Evolutionary conservation across 2,329 filamentous ascomycete genomes (phyloP).

Genomic region (Knoxdaviesia capensis): DNA sequence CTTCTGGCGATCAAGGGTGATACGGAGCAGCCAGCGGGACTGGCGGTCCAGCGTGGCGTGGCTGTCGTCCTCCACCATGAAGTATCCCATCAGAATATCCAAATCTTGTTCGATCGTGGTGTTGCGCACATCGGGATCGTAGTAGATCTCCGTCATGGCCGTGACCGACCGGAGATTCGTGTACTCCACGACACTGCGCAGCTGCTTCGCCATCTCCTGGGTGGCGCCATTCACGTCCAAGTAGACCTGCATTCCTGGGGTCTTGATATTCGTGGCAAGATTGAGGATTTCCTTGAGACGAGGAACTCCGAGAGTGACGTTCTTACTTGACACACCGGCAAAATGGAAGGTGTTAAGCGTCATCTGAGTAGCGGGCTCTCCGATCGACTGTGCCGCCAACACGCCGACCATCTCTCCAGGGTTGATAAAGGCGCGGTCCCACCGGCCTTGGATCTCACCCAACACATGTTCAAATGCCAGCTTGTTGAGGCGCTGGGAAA

Average conservation of each 20-base stretch:
- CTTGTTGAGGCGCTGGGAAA: constrained; percentile 69
- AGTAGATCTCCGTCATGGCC: constrained; percentile 87
- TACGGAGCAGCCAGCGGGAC: constrained; percentile 87
- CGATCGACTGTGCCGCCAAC: constrained; percentile 91
- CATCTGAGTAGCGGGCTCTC: constrained; percentile 98
- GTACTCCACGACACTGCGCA: constrained; percentile 83
- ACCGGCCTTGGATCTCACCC: constrained; percentile 76
- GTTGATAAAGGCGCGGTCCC: constrained; percentile 66
- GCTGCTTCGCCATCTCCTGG: constrained; percentile 63
- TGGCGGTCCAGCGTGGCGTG: constrained; percentile 46
- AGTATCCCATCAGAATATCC: constrained; percentile 23
- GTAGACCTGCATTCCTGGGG: constrained; percentile 88
- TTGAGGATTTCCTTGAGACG: constrained; percentile 99
- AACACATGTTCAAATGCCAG: constrained; percentile 83
- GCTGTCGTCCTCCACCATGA: constrained; percentile 79
- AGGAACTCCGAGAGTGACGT: constrained; percentile 95
- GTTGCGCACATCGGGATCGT: constrained; percentile 72
- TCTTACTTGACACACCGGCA: constrained; percentile 98
- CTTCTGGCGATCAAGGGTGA: constrained; percentile 83
- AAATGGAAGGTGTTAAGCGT: constrained; percentile 99
- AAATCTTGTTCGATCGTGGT: constrained; percentile 75
- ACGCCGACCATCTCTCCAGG: constrained; percentile 99
- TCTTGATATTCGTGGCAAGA: constrained; percentile 95
- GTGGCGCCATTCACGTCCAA: constrained; percentile 42
- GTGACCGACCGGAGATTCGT: constrained; percentile 86